Percentiles rank a stretch among this genome's conserved stretches.
phyloP scores from a whole-genome alignment of 2,329 filamentous ascomycete genomes.

The Aspergillus neoniger region DNA sequence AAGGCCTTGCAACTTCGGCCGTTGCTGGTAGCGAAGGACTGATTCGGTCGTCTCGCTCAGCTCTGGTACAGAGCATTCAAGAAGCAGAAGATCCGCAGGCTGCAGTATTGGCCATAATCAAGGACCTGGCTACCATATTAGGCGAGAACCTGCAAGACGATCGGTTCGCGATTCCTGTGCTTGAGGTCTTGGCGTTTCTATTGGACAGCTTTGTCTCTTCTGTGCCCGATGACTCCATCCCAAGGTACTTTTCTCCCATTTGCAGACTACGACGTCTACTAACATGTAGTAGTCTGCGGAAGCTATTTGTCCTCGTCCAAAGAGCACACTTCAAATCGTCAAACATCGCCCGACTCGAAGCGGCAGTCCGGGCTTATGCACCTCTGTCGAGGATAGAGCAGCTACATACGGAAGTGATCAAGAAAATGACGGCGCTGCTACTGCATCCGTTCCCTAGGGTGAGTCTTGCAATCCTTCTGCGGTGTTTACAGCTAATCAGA shows the following conservation, averaged over 20 bases:
- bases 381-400: conserved; percentile 61
- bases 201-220: conserved; percentile 59
- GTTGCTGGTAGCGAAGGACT: conserved; percentile 49
- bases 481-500: conserved; percentile 4
- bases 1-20: conserved; percentile 49
- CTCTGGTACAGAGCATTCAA: conserved; percentile 41
- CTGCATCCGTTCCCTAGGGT: conserved; percentile 81
- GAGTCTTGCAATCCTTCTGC: conserved; percentile 33
- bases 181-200: conserved; percentile 77
- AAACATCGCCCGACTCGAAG: conserved; percentile 78
- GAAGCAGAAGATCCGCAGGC: conserved; percentile 31
- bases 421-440: conserved; percentile 72
- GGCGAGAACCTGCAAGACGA: conserved; percentile 60
- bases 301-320: conserved; percentile 70
- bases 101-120: conserved; percentile 51
- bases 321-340: conserved; percentile 80
- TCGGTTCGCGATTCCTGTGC: conserved; percentile 69
- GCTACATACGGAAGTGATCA: conserved; percentile 59
- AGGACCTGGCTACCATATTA: conserved; percentile 58
- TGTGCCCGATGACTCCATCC: conserved; percentile 48
- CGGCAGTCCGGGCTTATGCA: conserved; percentile 77
- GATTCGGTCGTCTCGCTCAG: conserved; percentile 44
- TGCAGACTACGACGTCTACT: conserved; percentile 2
- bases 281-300: conserved; percentile 50
- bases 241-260: conserved; percentile 30